Base-by-base conservation (phyloP, 2,329 filamentous ascomycete genomes). In the Alternaria ethzedia region DNA sequence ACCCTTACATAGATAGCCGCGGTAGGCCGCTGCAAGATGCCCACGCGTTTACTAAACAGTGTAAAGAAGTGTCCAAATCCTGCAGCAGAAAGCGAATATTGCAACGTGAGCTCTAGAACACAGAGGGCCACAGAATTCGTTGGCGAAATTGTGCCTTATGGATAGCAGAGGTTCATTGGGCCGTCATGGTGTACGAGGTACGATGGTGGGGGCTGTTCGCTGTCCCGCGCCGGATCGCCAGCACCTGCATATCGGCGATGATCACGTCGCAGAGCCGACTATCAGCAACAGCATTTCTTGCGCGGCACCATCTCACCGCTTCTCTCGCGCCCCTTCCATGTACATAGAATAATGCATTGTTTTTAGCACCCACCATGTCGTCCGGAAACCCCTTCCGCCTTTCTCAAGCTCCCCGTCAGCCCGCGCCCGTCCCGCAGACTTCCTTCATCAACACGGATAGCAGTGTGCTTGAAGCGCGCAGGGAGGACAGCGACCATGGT, bases 281-380 rank as follows among this genome's bases (percentile, higher is more conserved):
- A 72, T 67, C 70, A 74, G 69, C 69, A 72, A 54, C 70, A 63
- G 60, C 65, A 65, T 62, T 60, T 59, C 59, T 52, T 64, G 58
- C 58, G 64, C 66, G 61, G 63, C 61, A 63, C 63, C 30, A 54
- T 51, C 51, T 47, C 70, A 69, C 70, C 63, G 68, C 69, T 68
- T 65, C 66, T 61, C 57, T 56, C 65, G 66, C 68, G 70, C 64
- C 60, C 63, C 57, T 73, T 64, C 68, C 70, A 67, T 76, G 75
- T 80, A 76, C 70, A 77, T 78, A 78, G 71, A 74, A 78, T 74
- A 77, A 80, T 80, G 77, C 75, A 78, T 78, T 77, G 74, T 73
- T 75, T 64, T 65, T 78, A 70, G 68, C 64, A 64, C 20, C 64
- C 72, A 78, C 61, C 73, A 81, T 81, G 79, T 78, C 71, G 58